phyloP scores from a whole-genome alignment of 208 protist genomes.

The Strigomonas culicis region DNA sequence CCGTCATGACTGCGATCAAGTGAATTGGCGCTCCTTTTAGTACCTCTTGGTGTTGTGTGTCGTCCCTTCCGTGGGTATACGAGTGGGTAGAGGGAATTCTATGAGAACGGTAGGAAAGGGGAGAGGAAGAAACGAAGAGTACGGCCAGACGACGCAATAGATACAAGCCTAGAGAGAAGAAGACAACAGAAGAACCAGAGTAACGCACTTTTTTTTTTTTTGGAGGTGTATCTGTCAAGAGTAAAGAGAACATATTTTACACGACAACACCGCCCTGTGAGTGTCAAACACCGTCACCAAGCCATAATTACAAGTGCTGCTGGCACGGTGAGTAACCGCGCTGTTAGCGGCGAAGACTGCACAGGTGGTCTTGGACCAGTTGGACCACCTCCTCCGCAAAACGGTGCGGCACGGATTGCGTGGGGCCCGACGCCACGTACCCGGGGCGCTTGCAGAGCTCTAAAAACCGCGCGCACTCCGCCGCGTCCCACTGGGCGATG shows the following conservation, averaged over 20 bases:
- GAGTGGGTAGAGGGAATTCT: no score
- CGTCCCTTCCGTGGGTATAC: no score
- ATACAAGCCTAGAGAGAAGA: background rate
- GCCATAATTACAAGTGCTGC: no score
- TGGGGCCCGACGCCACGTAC: background rate
- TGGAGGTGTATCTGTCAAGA: background rate
- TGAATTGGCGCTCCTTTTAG: no score
- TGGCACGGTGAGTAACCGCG: background rate
- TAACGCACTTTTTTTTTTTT: no score
- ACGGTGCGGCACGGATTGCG: background rate
- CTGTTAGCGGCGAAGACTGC: background rate
- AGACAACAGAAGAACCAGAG: no score
- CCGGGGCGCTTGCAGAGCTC: constrained; percentile 27
- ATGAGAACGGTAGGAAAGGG: no score
- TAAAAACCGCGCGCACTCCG: constrained; percentile 31
- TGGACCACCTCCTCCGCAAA: background rate
- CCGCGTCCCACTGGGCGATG: constrained; percentile 19
- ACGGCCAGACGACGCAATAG: background rate
- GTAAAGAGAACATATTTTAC: constrained; percentile 7
- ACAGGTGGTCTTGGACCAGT: no score
- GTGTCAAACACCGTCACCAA: no score
- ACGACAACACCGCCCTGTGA: no score
- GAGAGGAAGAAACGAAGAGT: constrained; percentile 7
- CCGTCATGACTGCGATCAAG: no score
- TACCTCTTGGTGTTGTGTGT: no score